Conservation (phyloP, 495 filamentous ascomycete genomes). For the Acidomyces sp. region DNA sequence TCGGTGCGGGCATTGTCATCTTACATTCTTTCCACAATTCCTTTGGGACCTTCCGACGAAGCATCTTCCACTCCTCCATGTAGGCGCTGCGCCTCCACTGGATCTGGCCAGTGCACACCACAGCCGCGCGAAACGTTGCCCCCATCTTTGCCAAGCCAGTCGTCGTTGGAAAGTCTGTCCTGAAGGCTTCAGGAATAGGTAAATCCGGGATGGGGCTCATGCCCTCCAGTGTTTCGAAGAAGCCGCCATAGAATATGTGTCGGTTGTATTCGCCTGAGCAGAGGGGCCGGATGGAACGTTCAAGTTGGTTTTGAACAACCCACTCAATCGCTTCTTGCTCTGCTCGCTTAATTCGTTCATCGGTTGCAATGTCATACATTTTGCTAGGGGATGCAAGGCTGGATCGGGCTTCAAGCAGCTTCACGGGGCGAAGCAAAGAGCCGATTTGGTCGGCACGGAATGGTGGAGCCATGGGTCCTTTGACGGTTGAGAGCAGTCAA, state of each 20-base stretch:
- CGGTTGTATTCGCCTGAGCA: conserved; percentile 53
- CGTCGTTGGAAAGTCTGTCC: conserved; percentile 12
- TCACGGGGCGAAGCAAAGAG: conserved; percentile 60
- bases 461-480: conserved; percentile 35
- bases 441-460: conserved; percentile 76
- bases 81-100: conserved; percentile 27
- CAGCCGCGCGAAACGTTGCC: conserved; percentile 28
- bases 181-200: conserved; percentile 29
- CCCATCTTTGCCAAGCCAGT: conserved; percentile 1
- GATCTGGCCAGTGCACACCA: conserved; percentile 45
- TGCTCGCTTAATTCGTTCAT: conserved; percentile 20
- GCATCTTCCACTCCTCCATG: conserved; percentile 43
- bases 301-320: conserved; percentile 14
- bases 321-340: conserved; percentile 48
- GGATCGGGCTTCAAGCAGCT: conserved; percentile 47
- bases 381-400: conserved; percentile 27
- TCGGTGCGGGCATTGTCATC: conserved; percentile 47
- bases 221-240: conserved; percentile 47
- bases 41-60: conserved; percentile 35
- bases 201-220: conserved; percentile 10
- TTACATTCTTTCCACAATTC: conserved; percentile 40
- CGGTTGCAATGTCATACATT: conserved; percentile 22
- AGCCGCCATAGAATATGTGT: conserved; percentile 60
- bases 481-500: conserved; percentile 28
- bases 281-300: conserved; percentile 49